Conservation (phyloP, 176 grass and related monocot species). For the Oryza nivara region DNA sequence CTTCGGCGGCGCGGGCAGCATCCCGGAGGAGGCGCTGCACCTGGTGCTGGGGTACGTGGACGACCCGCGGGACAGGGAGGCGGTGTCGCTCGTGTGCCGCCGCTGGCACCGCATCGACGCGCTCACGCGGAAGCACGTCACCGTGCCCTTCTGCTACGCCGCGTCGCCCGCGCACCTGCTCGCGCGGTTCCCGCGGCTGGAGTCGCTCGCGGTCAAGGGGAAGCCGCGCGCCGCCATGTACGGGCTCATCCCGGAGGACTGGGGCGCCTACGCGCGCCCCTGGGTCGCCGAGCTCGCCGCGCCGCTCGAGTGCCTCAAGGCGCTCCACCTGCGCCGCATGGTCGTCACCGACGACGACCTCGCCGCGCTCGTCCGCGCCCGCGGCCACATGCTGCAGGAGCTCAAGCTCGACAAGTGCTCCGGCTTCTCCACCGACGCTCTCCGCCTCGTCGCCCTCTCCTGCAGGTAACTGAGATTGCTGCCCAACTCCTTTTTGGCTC, state of each 20-base stretch:
- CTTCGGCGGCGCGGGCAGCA: constrained; percentile 31
- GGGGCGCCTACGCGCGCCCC: constrained; percentile 63
- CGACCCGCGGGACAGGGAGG: constrained; percentile 72
- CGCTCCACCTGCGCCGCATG: constrained; percentile 81
- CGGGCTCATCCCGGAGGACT: constrained; percentile 73
- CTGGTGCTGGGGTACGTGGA: constrained; percentile 68
- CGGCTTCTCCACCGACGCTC: constrained; percentile 83
- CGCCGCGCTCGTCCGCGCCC: constrained; percentile 51
- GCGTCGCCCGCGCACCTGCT: constrained; percentile 57
- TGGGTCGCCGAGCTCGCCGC: constrained; percentile 61
- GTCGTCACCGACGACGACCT: constrained; percentile 79
- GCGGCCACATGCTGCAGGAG: constrained; percentile 74
- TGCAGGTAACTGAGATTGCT: constrained; percentile 63
- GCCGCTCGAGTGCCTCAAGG: constrained; percentile 78
- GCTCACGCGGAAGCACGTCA: constrained; percentile 75
- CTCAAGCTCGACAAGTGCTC: constrained; percentile 93
- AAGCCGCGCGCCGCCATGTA: constrained; percentile 86
- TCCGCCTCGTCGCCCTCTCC: constrained; percentile 62
- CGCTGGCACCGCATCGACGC: constrained; percentile 77
- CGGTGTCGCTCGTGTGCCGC: constrained; percentile 68
- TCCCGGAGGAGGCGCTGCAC: constrained; percentile 76
- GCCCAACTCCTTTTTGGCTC: neutral
- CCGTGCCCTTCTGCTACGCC: constrained; percentile 80
- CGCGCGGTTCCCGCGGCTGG: constrained; percentile 63
- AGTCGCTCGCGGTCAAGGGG: constrained; percentile 79